A percentile compares a stretch with the other conserved stretches of the same genome.
phyloP scores from a whole-genome alignment of 164 flowering plant genomes.

The Litsea cubeba region DNA sequence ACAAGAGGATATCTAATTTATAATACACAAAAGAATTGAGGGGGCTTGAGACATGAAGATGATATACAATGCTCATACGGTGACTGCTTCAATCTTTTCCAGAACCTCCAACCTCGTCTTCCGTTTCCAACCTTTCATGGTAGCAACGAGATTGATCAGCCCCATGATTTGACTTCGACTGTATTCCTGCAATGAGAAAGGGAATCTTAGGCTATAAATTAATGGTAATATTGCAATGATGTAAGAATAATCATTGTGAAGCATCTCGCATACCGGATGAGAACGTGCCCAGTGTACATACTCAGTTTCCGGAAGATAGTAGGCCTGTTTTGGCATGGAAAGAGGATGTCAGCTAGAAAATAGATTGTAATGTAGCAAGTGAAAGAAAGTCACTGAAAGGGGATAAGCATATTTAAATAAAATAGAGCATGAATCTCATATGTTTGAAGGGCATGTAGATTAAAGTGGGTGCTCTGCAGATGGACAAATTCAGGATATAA shows the following conservation, averaged over 20 bases:
- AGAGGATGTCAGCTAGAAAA: neutral
- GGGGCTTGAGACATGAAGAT: neutral
- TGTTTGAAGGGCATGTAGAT: neutral
- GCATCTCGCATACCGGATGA: slow-evolving; percentile 64
- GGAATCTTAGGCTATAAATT: neutral
- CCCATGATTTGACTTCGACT: slow-evolving; percentile 77
- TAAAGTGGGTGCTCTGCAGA: too few relatives aligned
- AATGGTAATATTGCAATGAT: neutral
- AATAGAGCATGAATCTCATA: neutral
- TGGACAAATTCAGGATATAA: too few relatives aligned
- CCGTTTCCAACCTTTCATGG: slow-evolving; percentile 93
- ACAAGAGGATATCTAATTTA: neutral
- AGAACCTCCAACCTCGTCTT: slow-evolving; percentile 81
- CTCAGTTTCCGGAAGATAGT: slow-evolving; percentile 96
- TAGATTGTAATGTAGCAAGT: neutral
- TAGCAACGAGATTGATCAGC: slow-evolving; percentile 81
- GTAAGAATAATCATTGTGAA: too few relatives aligned
- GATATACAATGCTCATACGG: slow-evolving; percentile 4
- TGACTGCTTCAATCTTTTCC: slow-evolving; percentile 62
- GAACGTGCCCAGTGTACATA: slow-evolving; percentile 89
- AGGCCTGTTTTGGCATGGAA: slow-evolving; percentile 53
- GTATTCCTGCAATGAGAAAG: slow-evolving; percentile 61
- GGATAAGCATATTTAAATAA: neutral
- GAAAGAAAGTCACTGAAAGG: neutral
- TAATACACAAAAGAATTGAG: neutral